A percentile compares a stretch with the other conserved stretches of the same genome.
Evolutionary conservation across 1,139 yeast species (phyloP).

Genomic region (Diutina rugosa): DNA sequence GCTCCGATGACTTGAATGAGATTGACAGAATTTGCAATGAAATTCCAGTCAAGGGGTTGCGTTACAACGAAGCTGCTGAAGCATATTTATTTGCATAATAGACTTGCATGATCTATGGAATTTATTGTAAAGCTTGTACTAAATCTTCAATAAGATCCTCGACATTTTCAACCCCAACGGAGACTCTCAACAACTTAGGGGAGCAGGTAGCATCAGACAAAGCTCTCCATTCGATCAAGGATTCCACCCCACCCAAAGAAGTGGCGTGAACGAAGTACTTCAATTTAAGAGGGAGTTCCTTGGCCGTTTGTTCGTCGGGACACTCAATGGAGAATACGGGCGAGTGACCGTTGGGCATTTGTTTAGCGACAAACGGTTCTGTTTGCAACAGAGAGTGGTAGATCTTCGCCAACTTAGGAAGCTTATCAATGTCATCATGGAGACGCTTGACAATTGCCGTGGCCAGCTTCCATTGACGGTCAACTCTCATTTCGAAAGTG

Average conservation of each 20-base stretch:
- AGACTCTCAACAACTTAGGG: conserved; percentile 50
- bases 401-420: conserved; percentile 38
- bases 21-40: conserved; percentile 29
- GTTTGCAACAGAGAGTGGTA: conserved; percentile 67
- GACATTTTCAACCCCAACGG: conserved; percentile 67
- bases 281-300: conserved; percentile 49
- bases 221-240: conserved; percentile 84
- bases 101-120: background rate
- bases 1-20: conserved; percentile 38
- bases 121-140: conserved; percentile 10
- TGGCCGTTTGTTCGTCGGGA: conserved; percentile 41
- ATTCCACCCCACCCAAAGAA: conserved; percentile 88
- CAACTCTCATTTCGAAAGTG: conserved; percentile 61
- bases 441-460: conserved; percentile 49
- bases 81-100: conserved; percentile 6
- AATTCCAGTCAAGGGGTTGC: conserved; percentile 31
- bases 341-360: conserved; percentile 51
- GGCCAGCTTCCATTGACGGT: conserved; percentile 53
- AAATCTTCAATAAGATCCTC: conserved; percentile 66
- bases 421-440: conserved; percentile 28
- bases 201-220: conserved; percentile 50
- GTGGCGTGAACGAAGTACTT: conserved; percentile 81
- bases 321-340: conserved; percentile 69
- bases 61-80: conserved; percentile 23
- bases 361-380: conserved; percentile 49